Evolutionary conservation across 306 rosid species (phyloP).

Genomic region (Corylus avellana): DNA sequence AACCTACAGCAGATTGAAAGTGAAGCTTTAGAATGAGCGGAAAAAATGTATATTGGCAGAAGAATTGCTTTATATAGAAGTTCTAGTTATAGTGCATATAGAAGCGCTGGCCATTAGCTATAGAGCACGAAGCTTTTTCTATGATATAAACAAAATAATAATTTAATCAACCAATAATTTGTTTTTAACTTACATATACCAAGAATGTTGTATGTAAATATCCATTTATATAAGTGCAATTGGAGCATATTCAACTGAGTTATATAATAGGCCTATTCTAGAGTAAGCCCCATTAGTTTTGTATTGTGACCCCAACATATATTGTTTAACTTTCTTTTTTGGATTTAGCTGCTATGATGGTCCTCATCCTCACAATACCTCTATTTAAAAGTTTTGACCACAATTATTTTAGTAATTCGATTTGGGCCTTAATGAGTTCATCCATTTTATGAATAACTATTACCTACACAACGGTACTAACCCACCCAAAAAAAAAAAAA

Average conservation of each 20-base stretch:
- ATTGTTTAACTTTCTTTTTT: neutral
- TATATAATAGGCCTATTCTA: neutral
- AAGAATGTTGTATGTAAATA: neutral
- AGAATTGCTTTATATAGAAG: slow-evolving; percentile 8
- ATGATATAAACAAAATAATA: neutral
- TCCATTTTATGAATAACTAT: neutral
- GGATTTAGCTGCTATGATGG: neutral
- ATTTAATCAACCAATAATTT: neutral
- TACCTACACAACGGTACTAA: neutral
- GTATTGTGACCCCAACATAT: neutral
- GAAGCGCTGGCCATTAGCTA: neutral
- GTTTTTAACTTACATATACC: neutral
- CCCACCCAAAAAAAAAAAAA: too few species aligned
- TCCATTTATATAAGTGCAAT: neutral
- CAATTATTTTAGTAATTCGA: neutral
- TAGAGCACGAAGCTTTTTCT: neutral
- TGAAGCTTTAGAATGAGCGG: slow-evolving; percentile 14
- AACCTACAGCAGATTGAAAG: slow-evolving; percentile 51
- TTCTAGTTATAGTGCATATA: neutral
- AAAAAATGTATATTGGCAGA: neutral
- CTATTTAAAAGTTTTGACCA: neutral
- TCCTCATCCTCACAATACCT: neutral
- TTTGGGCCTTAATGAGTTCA: neutral
- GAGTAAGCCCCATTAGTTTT: neutral
- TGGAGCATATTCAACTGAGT: neutral